Evolutionary conservation across 2,329 filamentous ascomycete species (phyloP), one percentile per base, ranked within the genome.

Genomic region (Thermoascus crustaceus): DNA sequence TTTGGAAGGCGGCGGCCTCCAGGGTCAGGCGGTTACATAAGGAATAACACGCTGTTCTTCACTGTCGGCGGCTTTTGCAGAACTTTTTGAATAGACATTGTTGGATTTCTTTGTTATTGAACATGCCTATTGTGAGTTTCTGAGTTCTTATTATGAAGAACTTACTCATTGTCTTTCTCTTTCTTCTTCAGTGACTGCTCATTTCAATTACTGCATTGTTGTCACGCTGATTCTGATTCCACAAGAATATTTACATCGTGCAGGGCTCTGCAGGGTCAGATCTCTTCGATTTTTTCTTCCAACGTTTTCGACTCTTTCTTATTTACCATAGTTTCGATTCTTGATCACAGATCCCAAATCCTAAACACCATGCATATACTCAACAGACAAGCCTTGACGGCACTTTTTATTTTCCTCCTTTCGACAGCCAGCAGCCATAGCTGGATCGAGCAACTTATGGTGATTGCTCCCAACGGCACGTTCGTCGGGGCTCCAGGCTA

Each of bases 401-500:
- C 40, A 18, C 34, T 55, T 20, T 36, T 63, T 25, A 41, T 49
- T 30, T 38, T 55, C 21, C 42, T 63, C 14, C 32, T 43, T 17
- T 39, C 55, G 5, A 43, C 54, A 18, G 45, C 52, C 14, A 39
- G 43, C 18, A 80, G 76, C 22, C 89, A 95, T 62, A 82, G 78
- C 11, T 95, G 88, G 88, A 73, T 89, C 31, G 87, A 95, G 61
- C 69, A 80, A 50, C 68, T 89, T 32, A 75, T 70, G 42, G 76
- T 78, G 38, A 78, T 95, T 55, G 75, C 78, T 35, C 58, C 75
- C 18, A 82, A 86, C 49, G 88, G 87, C 36, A 76, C 76, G 21
- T 85, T 87, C 55, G 66, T 79, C 13, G 82, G 82, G 18, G 58
- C 71, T 5, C 67, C 75, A 16, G 89, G 89, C 20, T 94, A 80